Base-by-base conservation (phyloP, 129 eudicot genomes). In the Solidago caesia region DNA sequence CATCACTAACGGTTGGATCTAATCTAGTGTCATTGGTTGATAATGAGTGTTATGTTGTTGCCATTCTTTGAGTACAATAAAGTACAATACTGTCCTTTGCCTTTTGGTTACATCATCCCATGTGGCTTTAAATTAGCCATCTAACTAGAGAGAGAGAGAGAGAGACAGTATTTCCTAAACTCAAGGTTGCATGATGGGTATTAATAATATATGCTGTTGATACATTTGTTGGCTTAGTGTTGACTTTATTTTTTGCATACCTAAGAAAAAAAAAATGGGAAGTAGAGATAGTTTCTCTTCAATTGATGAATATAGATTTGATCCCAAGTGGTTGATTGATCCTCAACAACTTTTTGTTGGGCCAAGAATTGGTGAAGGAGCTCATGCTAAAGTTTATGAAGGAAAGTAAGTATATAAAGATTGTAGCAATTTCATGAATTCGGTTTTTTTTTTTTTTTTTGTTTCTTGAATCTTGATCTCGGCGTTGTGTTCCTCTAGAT, bases 261-360 rank as follows among this genome's bases (percentile, higher is more conserved):
- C 78, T 43, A 63, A 33, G 39, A 44, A 21, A 21, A 21, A 21
- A 21, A 82, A 27, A 26, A 86, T 86, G 90, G 87, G 75, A 79
- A 76, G 83, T 67, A 78, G 80, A 70, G 77, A 76, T 71, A 76
- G 79, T 63, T 86, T 73, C 65, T 65, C 41, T 59, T 79, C 87
- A 51, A 71, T 77, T 58, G 87, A 83, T 73, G 90, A 86, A 71
- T 80, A 76, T 26, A 79, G 74, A 14, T 77, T 86, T 77, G 90
- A 86, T 76, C 42, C 85, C 51, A 86, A 86, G 33, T 86, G 87
- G 90, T 77, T 83, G 79, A 81, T 86, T 83, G 87, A 86, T 80
- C 90, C 90, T 13, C 83, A 86, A 69, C 85, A 77, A 72, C 87
- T 86, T 72, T 86, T 86, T 80, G 87, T 86, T 77, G 90, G 90